Conservation (phyloP, 306 rosid genomes). For the Quercus parvula region DNA sequence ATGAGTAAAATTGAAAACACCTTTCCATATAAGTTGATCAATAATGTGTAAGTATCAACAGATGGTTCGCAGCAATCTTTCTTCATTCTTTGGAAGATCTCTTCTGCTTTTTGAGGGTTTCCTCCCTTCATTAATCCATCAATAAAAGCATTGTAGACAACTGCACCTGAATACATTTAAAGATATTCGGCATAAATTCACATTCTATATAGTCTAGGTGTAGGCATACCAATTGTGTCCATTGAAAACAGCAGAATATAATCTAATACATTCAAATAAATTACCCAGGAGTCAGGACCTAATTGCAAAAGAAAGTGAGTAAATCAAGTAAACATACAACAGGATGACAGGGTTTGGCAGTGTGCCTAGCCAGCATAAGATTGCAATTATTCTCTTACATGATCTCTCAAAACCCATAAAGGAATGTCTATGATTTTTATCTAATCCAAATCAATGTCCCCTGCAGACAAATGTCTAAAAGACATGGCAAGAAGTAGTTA, state of each 20-base stretch:
- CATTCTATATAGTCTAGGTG: neutral
- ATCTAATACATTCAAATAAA: neutral
- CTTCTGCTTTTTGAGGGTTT: slow-evolving; percentile 65
- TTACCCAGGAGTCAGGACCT: neutral
- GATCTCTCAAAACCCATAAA: neutral
- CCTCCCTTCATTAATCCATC: slow-evolving; percentile 78
- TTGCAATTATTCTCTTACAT: neutral
- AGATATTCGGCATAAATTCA: slow-evolving; percentile 12
- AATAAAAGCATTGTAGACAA: slow-evolving; percentile 78
- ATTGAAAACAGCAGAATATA: neutral
- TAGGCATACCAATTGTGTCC: neutral
- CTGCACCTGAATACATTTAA: slow-evolving; percentile 50
- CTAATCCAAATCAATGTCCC: too few species aligned
- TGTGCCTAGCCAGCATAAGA: neutral
- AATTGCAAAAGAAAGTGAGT: neutral
- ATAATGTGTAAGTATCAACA: slow-evolving; percentile 69
- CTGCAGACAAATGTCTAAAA: neutral
- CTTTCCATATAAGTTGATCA: slow-evolving; percentile 87
- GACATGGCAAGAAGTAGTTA: neutral
- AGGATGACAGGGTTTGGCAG: neutral
- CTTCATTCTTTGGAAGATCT: slow-evolving; percentile 80
- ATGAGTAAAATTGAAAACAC: slow-evolving; percentile 32
- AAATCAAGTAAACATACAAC: neutral
- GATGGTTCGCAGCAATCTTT: slow-evolving; percentile 69
- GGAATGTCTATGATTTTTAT: too few species aligned